Evolutionary conservation across 164 flowering plant species (phyloP), one percentile per base, ranked within the genome.

Genomic region (Amborella trichopoda): DNA sequence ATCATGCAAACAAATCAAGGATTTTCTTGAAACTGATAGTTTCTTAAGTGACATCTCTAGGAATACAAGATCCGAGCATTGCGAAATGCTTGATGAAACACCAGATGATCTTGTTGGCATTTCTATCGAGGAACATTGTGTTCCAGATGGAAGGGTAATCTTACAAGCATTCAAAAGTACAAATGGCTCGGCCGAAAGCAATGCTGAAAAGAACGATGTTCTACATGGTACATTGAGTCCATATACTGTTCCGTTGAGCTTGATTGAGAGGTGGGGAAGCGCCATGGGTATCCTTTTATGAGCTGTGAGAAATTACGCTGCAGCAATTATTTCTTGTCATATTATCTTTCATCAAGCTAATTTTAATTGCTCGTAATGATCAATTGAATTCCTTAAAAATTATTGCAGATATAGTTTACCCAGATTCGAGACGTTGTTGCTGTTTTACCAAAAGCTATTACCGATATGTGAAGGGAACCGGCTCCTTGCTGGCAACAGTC

Each of bases 371-470:
- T n/a, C n/a, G n/a, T n/a, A 4, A 16, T 14, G 6, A 2, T 14
- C 21, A 21, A 45, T 22, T n/a, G 24, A 26, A 41, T 11, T 75
- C 75, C 83, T 78, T 70, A 59, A 69, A 3, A 28, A n/a, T n/a
- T n/a, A 37, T 37, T 13, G 5, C 47, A 91, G 98, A 91, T 78
- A 71, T 91, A 66, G 99, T 91, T 13, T 78, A 70, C 61, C 84
- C 94, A 22, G 76, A 82, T 65, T 91, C 99, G 23, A 77, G 65
- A 58, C 80, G 96, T 38, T 91, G 99, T 50, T 91, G 99, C 52
- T 91, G 99, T 58, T 91, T 91, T 52, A 91, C 99, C 6, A 91
- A 91, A 67, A 91, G 99, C 60, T 91, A 91, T 60, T 82, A 73
- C 48, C 75, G 96, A 30, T 91, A 87, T 49, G 86, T 91, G 49